Percentiles rank a stretch among this genome's conserved stretches.
phyloP scores from a whole-genome alignment of 1,139 yeast species.

The Pichia terricola region DNA sequence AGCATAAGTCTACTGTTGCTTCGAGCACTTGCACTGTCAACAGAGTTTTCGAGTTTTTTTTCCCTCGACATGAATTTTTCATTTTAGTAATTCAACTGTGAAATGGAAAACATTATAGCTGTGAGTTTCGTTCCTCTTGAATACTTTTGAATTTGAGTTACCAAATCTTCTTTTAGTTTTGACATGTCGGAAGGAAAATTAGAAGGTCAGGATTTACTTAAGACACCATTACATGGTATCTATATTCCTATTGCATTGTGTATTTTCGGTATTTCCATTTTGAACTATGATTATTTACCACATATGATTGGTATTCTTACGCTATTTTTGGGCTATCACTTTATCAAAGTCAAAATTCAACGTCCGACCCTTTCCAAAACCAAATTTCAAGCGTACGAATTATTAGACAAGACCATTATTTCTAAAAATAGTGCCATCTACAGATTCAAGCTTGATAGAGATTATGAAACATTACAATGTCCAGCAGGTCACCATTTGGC shows the following conservation, averaged over 20 bases:
- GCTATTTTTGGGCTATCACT: slow-evolving; percentile 37
- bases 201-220: slow-evolving; percentile 14
- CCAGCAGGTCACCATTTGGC: slow-evolving; percentile 74
- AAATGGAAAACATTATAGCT: too few species aligned
- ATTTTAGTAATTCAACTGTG: too few species aligned
- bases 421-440: slow-evolving; percentile 64
- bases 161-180: too few species aligned
- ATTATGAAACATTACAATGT: slow-evolving; percentile 50
- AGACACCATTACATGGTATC: slow-evolving; percentile 51
- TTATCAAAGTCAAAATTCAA: slow-evolving; percentile 34
- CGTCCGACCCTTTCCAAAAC: slow-evolving; percentile 39
- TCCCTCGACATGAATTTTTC: too few species aligned
- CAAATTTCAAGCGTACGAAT: slow-evolving; percentile 56
- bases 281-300: slow-evolving; percentile 43
- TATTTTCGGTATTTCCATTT: slow-evolving; percentile 49
- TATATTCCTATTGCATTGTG: slow-evolving; percentile 58
- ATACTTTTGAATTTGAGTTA: too few species aligned
- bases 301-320: slow-evolving; percentile 40
- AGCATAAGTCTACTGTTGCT: too few species aligned
- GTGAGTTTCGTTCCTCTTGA: too few species aligned
- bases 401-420: slow-evolving; percentile 61
- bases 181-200: slow-evolving; percentile 7
- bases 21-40: too few species aligned
- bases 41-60: too few species aligned
- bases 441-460: slow-evolving; percentile 53